Evolutionary conservation across 192 early-diverging fungal species (phyloP), one percentile per base, ranked within the genome.

Genomic region (Podila epigama): DNA sequence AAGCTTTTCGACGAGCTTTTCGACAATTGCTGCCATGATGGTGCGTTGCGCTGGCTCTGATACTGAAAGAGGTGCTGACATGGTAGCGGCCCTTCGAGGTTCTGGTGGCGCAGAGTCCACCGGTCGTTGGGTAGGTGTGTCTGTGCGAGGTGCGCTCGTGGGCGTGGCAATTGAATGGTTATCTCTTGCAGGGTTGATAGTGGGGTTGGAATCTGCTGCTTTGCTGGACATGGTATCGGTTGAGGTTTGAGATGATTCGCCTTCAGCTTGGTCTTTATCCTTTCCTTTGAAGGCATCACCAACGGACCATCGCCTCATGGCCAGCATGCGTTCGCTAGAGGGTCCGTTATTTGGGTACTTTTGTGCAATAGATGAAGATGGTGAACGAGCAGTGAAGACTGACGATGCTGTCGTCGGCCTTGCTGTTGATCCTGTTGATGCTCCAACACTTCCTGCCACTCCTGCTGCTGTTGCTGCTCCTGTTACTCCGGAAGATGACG

Each of bases 1-100:
- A 16, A 88, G 69, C 69, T 86, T 88, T 27, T 85, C 82, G 2
- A 88, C 75, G 15, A 88, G 39, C 28, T 87, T 87, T 54, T 88
- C 87, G 13, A 87, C 72, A 12, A 84, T 81, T 13, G 87, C 87
- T 42, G 87, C 87, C 79, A 83, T 83, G 32, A 83, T 78, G 25
- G 79, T 42, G 7, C 65, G 71, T 12, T 61, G 48, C 31, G 51
- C 54, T 18, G 57, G 44, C 2, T 18, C n/a, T 4, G 20, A 1
- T 18, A 48, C 20, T 2, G n/a, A 16, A n/a, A n/a, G 5, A 25
- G 44, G 16, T 20, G 44, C 16, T 59, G 36, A 22, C 8, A 27
- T 22, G 20, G 56, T 25, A 13, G 33, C 10, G 18, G 29, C 18
- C 12, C 36, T 18, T 41, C 28, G 54, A 11, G 51, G 2, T 22